phyloP scores from a whole-genome alignment of 116 monocot genomes.

The Dioscorea cayenensis region DNA sequence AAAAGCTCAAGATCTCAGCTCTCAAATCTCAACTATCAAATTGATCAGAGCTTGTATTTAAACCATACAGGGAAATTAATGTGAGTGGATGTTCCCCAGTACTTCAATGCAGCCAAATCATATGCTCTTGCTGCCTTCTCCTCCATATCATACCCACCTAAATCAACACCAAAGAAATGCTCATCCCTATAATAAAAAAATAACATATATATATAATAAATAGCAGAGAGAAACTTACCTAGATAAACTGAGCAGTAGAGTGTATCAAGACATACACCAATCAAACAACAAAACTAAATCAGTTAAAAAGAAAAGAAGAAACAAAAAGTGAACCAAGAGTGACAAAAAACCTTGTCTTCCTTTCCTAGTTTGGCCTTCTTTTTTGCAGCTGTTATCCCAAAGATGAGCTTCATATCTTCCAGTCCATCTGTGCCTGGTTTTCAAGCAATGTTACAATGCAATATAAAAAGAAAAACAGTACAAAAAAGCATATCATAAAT shows the following conservation, averaged over 20 bases:
- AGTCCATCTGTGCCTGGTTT: conserved; percentile 93
- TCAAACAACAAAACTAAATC: conserved; percentile 4
- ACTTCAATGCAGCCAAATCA: conserved; percentile 92
- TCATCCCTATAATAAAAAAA: background rate
- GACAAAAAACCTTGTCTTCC: conserved; percentile 83
- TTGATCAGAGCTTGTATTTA: background rate
- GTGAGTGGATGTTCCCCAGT: conserved; percentile 94
- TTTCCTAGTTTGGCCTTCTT: conserved; percentile 98
- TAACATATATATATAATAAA: background rate
- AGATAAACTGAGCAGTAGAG: conserved; percentile 64
- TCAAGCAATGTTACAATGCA: background rate
- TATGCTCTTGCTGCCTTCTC: conserved; percentile 97
- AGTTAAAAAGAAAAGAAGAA: background rate
- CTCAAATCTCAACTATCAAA: background rate
- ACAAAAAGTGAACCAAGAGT: background rate
- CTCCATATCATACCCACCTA: conserved; percentile 97
- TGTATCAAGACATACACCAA: conserved; percentile 4
- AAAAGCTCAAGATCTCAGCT: background rate
- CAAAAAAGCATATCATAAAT: no score
- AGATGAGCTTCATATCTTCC: conserved; percentile 99
- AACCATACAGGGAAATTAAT: conserved; percentile 82
- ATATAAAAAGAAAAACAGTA: background rate
- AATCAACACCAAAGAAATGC: background rate
- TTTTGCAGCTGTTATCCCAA: conserved; percentile 99
- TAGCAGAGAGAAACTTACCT: conserved; percentile 28